Evolutionary conservation across 2,329 filamentous ascomycete genomes (phyloP).

Genomic region (Cadophora malorum): DNA sequence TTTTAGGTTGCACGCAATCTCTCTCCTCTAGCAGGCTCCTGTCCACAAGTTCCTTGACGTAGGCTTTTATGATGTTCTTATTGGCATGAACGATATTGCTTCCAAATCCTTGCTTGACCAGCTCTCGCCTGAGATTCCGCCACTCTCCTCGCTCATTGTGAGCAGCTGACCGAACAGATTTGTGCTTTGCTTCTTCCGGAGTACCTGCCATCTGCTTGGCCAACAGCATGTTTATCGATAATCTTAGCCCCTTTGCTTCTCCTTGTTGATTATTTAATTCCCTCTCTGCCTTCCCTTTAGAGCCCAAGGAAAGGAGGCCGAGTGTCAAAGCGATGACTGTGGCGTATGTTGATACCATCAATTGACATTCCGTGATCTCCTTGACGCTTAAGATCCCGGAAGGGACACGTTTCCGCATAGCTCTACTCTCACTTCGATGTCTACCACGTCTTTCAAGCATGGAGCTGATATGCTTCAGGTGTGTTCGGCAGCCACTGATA

Average conservation of each 20-base stretch:
- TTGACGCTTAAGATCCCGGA: slow-evolving; percentile 27
- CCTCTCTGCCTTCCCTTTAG: slow-evolving; percentile 25
- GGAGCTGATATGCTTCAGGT: slow-evolving; percentile 7
- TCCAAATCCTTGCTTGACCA: slow-evolving; percentile 62
- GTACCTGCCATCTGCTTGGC: slow-evolving; percentile 13
- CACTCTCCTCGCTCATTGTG: slow-evolving; percentile 58
- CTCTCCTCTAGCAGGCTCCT: slow-evolving; percentile 23
- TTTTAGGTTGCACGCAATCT: too few relatives aligned
- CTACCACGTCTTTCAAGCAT: not conserved
- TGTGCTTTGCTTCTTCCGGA: slow-evolving; percentile 33
- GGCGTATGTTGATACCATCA: slow-evolving; percentile 24
- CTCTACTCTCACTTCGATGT: not conserved
- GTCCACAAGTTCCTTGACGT: slow-evolving; percentile 28
- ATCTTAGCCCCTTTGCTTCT: slow-evolving; percentile 19
- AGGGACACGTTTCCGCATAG: slow-evolving; percentile 11
- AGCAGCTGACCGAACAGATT: slow-evolving; percentile 18
- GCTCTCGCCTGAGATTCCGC: slow-evolving; percentile 59
- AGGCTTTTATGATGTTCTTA: slow-evolving; percentile 49
- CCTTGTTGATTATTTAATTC: slow-evolving; percentile 17
- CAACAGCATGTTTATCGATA: slow-evolving; percentile 19
- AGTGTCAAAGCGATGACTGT: slow-evolving; percentile 27
- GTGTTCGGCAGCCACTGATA: slow-evolving; percentile 11
- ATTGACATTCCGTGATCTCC: slow-evolving; percentile 18
- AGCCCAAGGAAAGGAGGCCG: slow-evolving; percentile 27
- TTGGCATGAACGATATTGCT: slow-evolving; percentile 58